phyloP scores from a whole-genome alignment of 1,284 basidiomycete species.

The Puccinia triticina region DNA sequence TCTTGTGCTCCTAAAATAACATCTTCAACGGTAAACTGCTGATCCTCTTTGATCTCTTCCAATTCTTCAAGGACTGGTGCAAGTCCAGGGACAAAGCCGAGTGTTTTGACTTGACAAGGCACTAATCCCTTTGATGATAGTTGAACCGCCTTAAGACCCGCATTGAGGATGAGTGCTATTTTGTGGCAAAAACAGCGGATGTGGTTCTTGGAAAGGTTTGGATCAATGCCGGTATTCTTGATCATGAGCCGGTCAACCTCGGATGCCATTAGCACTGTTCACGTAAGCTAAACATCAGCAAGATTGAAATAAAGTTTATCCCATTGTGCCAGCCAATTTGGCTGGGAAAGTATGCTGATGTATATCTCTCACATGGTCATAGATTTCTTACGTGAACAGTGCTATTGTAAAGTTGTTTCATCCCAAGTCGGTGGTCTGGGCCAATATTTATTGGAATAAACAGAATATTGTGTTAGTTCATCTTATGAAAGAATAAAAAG shows the following conservation, averaged over 20 bases:
- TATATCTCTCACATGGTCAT: too few relatives aligned
- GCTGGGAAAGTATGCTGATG: too few relatives aligned
- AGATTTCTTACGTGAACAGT: too few relatives aligned
- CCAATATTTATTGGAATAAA: background rate
- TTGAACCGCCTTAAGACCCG: background rate
- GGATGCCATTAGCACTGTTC: background rate
- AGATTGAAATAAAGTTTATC: too few relatives aligned
- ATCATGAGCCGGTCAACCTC: background rate
- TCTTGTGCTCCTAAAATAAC: background rate
- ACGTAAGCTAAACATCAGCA: too few relatives aligned
- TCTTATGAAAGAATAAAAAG: background rate
- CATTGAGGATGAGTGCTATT: background rate
- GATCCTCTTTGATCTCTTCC: background rate
- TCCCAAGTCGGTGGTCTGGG: too few relatives aligned
- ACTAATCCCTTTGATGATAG: too few relatives aligned
- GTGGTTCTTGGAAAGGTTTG: too few relatives aligned
- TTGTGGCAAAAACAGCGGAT: slow-evolving; percentile 10
- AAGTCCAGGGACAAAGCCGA: slow-evolving; percentile 12
- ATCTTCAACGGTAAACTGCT: background rate
- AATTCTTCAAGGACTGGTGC: slow-evolving; percentile 1
- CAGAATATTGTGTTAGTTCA: background rate
- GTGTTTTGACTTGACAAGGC: background rate
- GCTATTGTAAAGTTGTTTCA: too few relatives aligned
- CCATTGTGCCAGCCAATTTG: too few relatives aligned
- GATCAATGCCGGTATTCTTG: background rate